Conservation (phyloP, 192 early-diverging fungal species). For the Diversispora eburnea region DNA sequence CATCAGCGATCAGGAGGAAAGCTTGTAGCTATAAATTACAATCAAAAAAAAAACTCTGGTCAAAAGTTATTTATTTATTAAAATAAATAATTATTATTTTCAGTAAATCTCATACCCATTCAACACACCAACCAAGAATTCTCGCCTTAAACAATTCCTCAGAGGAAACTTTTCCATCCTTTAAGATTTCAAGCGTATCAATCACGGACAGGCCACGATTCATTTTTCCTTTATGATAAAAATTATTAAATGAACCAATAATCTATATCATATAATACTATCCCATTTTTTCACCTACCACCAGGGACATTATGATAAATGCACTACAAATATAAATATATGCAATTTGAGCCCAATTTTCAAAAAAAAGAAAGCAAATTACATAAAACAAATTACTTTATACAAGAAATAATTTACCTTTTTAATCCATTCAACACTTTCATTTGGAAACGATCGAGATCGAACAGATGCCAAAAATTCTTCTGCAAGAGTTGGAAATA, state of each 20-base stretch:
- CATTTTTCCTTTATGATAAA: slow-evolving; percentile 73
- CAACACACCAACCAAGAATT: slow-evolving; percentile 92
- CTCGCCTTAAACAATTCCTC: slow-evolving; percentile 85
- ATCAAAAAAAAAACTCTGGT: background rate
- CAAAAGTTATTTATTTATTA: background rate
- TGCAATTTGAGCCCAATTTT: too few relatives aligned
- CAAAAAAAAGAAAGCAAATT: slow-evolving; percentile 51
- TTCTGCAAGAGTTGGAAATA: slow-evolving; percentile 68
- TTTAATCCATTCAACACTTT: slow-evolving; percentile 64
- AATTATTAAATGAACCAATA: slow-evolving; percentile 1
- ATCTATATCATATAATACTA: background rate
- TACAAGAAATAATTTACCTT: slow-evolving; percentile 35
- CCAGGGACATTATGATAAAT: slow-evolving; percentile 55
- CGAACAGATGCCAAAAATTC: slow-evolving; percentile 74
- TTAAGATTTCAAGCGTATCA: slow-evolving; percentile 80
- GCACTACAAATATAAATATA: slow-evolving; percentile 26
- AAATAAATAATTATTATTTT: background rate
- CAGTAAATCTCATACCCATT: slow-evolving; percentile 59
- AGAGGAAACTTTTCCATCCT: slow-evolving; percentile 63
- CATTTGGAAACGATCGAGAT: slow-evolving; percentile 63
- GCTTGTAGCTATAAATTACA: slow-evolving; percentile 78
- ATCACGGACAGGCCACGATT: slow-evolving; percentile 97
- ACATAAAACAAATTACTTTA: slow-evolving; percentile 41
- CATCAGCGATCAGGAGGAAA: slow-evolving; percentile 96
- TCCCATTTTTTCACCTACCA: slow-evolving; percentile 38